Base-by-base conservation (phyloP, 2,329 filamentous ascomycete genomes). In the Trichophyton simii region DNA sequence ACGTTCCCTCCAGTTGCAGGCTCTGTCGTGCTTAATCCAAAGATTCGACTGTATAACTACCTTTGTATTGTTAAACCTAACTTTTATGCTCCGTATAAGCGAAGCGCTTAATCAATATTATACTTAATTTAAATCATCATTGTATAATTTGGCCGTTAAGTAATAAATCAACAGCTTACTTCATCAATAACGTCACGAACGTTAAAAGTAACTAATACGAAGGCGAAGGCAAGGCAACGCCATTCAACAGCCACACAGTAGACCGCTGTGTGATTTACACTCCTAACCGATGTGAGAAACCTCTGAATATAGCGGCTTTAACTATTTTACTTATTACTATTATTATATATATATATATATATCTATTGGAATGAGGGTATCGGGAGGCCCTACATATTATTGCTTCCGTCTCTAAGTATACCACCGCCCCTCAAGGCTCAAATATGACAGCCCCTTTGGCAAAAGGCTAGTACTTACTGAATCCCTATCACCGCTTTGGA, bases 361-460 rank as follows among this genome's bases (percentile, higher is more conserved):
- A 22, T 22, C 22, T 22, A 22, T 22, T 22, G 22, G 22, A 22
- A n/a, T 55, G 18, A 34, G 28, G 11, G 13, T 13, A 18, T 55
- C 8, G 15, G 34, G 34, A 1, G 34, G 28, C 28, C 50, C 34
- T 15, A 55, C 3, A 36, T 55, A 55, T 11, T 5, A 55, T 15
- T n/a, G 25, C 3, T 20, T n/a, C 50, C 25, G 13, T 34, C 28
- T 9, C 34, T 22, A 6, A 28, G 25, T 28, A 55, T 28, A 34
- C 28, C 50, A 34, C 28, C 50, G 22, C 48, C 13, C 48, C 15
- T 18, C 20, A 38, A 58, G 22, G 9, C 15, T 9, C 20, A 52
- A 60, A 58, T 13, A 79, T 79, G 77, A 75, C 77, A 61, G 75
- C 75, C 59, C 77, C 77, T 50, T 67, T 79, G 66, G 77, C 77